Conservation (phyloP, 306 rosid species). For the Vigna unguiculata region DNA sequence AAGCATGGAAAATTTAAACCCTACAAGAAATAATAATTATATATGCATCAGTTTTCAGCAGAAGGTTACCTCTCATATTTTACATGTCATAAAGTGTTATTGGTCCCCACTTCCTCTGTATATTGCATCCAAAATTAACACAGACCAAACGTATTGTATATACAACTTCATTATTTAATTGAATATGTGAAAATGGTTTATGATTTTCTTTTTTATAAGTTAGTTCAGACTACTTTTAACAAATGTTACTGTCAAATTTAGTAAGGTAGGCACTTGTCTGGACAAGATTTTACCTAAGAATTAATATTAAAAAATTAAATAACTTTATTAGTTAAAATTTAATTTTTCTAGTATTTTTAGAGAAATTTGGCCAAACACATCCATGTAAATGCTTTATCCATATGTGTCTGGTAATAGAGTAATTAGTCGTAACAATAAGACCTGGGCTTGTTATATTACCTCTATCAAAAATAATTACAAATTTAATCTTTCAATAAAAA, state of each 20-base stretch:
- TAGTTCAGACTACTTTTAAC: background rate
- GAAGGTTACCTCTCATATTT: background rate
- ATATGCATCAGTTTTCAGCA: background rate
- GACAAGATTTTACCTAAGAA: too few relatives aligned
- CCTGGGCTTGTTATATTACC: too few relatives aligned
- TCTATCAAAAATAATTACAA: too few relatives aligned
- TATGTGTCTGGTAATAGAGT: background rate
- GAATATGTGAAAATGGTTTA: background rate
- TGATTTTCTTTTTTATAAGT: background rate
- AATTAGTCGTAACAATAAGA: too few relatives aligned
- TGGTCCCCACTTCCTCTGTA: conserved; percentile 18
- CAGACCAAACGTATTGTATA: background rate
- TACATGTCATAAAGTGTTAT: background rate
- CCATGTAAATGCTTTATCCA: background rate
- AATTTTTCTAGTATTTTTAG: too few relatives aligned
- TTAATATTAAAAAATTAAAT: too few relatives aligned
- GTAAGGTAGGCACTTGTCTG: background rate
- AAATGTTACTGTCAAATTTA: background rate
- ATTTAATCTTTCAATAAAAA: too few relatives aligned
- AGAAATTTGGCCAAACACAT: too few relatives aligned
- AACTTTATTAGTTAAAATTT: too few relatives aligned
- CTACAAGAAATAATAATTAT: conserved; percentile 6
- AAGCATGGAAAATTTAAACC: background rate
- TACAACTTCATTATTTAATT: background rate
- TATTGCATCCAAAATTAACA: background rate